Evolutionary conservation across 2,329 filamentous ascomycete species (phyloP).

Genomic region (Exophiala dermatitidis): DNA sequence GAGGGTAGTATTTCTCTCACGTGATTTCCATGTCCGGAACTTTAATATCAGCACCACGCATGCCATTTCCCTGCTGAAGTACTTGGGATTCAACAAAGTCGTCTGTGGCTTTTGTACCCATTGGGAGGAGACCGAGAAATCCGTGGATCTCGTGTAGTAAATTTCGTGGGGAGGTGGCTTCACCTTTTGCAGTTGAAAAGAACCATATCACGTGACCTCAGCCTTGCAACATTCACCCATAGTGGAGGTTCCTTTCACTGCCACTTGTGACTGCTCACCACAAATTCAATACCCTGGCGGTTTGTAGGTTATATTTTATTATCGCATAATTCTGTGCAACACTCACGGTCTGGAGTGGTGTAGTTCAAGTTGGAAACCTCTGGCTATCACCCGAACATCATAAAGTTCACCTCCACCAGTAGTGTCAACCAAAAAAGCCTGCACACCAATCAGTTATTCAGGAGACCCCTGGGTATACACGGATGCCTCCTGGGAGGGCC

Average conservation of each 20-base stretch:
- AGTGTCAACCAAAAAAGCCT: neutral
- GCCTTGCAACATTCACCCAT: neutral
- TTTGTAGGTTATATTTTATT: neutral
- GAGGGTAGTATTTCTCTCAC: neutral
- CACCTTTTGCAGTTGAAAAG: no score
- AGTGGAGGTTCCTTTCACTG: neutral
- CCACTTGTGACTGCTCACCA: neutral
- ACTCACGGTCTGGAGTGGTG: neutral
- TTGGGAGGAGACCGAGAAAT: no score
- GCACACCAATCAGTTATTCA: neutral
- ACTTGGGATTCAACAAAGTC: no score
- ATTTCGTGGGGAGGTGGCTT: no score
- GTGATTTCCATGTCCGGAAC: neutral
- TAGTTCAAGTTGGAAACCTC: neutral
- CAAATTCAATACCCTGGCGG: neutral
- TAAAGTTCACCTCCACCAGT: neutral
- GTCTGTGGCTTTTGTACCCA: no score
- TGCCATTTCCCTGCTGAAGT: no score
- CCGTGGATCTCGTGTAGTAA: no score
- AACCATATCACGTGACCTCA: neutral
- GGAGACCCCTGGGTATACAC: neutral
- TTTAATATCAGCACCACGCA: no score
- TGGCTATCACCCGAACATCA: neutral
- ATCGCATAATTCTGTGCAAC: neutral
- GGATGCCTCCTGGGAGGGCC: neutral